These are phyloP conservation scores for Botrytis elliptica DNA, from an alignment of 2,329 filamentous ascomycete genomes.

Conservation along the genomic window DNA sequence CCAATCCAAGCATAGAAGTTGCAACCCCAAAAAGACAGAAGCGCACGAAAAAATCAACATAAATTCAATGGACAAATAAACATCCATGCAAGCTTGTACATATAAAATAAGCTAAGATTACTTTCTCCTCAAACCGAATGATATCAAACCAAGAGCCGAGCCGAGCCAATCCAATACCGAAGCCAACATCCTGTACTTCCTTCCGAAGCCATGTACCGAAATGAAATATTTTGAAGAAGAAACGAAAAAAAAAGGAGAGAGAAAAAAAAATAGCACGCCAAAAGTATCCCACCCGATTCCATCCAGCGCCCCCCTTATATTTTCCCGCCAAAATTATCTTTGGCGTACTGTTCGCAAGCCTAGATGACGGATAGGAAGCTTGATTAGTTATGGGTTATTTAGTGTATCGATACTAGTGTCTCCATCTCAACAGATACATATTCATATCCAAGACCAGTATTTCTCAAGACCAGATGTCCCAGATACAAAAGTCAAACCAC, in stretches of 20 bases:
- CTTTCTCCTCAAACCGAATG: not conserved
- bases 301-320: constrained; percentile 25
- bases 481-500: not conserved
- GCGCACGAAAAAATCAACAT: not conserved
- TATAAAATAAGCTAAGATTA: not conserved
- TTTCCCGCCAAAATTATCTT: constrained; percentile 71
- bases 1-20: not conserved
- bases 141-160: not conserved
- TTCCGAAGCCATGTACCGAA: not conserved
- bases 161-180: not conserved
- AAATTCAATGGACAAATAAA: not conserved
- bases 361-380: constrained; percentile 38
- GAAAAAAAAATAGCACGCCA: not conserved
- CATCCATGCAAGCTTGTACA: constrained; percentile 1
- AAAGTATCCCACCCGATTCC: not conserved
- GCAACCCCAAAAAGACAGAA: not conserved
- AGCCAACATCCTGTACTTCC: not conserved
- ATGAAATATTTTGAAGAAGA: not conserved
- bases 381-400: not conserved
- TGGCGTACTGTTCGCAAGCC: constrained; percentile 91
- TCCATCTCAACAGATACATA: not conserved
- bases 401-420: not conserved
- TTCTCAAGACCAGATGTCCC: not conserved
- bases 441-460: not conserved
- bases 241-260: not conserved